Evolutionary conservation across 1,139 yeast species (phyloP), one percentile per base, ranked within the genome.

Genomic region (Taiozyma sp.): DNA sequence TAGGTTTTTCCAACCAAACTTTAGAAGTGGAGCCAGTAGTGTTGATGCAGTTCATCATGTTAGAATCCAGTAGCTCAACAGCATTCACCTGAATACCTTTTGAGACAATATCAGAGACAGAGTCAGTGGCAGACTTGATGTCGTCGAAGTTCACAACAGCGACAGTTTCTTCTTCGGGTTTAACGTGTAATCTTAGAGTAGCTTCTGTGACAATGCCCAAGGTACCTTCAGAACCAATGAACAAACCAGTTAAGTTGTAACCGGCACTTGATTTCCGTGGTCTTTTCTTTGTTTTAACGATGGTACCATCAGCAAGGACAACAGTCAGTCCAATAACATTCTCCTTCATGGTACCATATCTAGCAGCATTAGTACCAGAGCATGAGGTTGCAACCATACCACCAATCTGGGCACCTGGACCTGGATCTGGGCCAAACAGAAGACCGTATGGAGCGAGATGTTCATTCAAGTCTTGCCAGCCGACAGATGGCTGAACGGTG

Each of bases 221-320:
- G 0, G 95, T 87, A 16, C 95, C 95, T 65, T 87, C 93, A 56
- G 84, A 76, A 0, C 95, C 95, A 51, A 83, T 73, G 61, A 87
- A 83, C 54, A 87, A 65, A 14, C 83, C 81, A 54, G 83, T 84
- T 57, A 84, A 68, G 61, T 85, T 85, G 65, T 87, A 87, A 8
- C 95, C 95, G 2, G 95, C 95, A 56, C 88, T 75, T 0, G 91
- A 79, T 63, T 87, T 87, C 59, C 89, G 75, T 1, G 95, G 91
- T 58, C 95, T 75, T 54, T 77, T 78, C 57, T 81, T 79, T 0
- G 90, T 84, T 62, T 81, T 83, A 48, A 84, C 71, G 22, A 84
- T 68, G 0, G 87, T 81, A 5, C 91, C 90, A 65, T 84, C 90
- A 6, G 90, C 86, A 43, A 84, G 67, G 13, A 84, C 90, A 19